phyloP scores from a whole-genome alignment of 352 stramenopile genomes.

The Globisporangium alternatum region DNA sequence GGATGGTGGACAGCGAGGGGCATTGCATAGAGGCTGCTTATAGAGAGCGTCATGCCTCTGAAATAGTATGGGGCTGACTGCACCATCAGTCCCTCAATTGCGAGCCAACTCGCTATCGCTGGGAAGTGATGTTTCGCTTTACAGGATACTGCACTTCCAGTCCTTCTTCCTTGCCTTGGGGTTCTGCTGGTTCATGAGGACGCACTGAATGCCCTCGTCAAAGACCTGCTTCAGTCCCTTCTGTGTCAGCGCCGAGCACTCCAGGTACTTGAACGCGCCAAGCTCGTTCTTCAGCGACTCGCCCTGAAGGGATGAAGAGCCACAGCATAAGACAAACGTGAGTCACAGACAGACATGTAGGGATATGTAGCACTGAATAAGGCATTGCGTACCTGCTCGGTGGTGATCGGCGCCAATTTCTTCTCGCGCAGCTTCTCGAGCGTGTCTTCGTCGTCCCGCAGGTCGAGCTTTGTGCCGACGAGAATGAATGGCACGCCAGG shows the following conservation, averaged over 20 bases:
- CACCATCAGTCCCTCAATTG: not conserved
- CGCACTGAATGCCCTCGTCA: slow-evolving; percentile 91
- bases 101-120: not conserved
- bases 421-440: slow-evolving; percentile 88
- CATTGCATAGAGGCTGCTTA: not conserved
- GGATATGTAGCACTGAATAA: not conserved
- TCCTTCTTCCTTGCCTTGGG: slow-evolving; percentile 45
- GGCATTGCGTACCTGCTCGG: slow-evolving; percentile 49
- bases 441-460: slow-evolving; percentile 89
- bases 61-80: too few relatives aligned
- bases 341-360: not conserved
- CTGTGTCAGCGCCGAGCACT: slow-evolving; percentile 93
- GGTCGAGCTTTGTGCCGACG: slow-evolving; percentile 94
- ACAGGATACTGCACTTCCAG: slow-evolving; percentile 73
- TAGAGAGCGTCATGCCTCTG: not conserved
- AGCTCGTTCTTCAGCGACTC: slow-evolving; percentile 89
- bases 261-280: slow-evolving; percentile 90
- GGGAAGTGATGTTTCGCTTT: slow-evolving; percentile 15
- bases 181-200: slow-evolving; percentile 78
- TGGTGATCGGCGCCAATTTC: slow-evolving; percentile 68
- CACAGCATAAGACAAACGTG: not conserved
- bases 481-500: slow-evolving; percentile 93
- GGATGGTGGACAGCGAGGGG: not conserved
- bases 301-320: slow-evolving; percentile 37
- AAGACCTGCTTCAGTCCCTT: slow-evolving; percentile 94